Base-by-base conservation (phyloP, 2,329 filamentous ascomycete species). In the Paracamarosporium sp. region DNA sequence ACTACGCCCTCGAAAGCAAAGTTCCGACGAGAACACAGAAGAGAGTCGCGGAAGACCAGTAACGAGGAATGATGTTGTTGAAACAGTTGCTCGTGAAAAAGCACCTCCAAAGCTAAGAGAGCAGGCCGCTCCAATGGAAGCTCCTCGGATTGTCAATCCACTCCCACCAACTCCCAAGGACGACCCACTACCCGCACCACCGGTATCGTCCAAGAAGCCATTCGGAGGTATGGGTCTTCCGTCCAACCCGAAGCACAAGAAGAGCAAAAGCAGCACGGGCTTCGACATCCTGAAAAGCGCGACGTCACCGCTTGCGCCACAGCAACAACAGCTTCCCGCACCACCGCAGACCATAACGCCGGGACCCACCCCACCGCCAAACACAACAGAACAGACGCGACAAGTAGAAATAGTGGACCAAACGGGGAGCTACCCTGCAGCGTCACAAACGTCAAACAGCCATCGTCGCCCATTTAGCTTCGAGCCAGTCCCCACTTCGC, bases 221-320 rank as follows among this genome's bases (percentile, higher is more conserved):
- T 65, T 71, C 43, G 59, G 61, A 38, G 64, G 60, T 13, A 59
- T 64, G 15, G 71, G 72, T 22, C 63, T 72, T 27, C 71, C 72
- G 1, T 69, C 70, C 2, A 73, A 72, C 41, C 64, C 67, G 35
- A 68, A 71, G 52, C 74, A 76, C 48, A 53, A 62, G 35, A 71
- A 72, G 11, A 72, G 74, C 20, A 76, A 76, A 57, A 77, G 75
- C 56, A 75, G 68, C 55, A 75, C 74, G 13, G 71, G 73, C 30
- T 75, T 77, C 55, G 71, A 73, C 50, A 64, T 75, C 30, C 61
- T 76, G 61, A 73, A 75, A 66, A 73, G 24, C n/a, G 44, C 51
- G 27, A 56, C 31, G 9, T 35, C 44, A 53, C 66, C 66, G 48
- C 65, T 63, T 53, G 65, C 66, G 20, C 63, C 55, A 22, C 50